Percentiles rank a stretch among this genome's conserved stretches.
These are phyloP conservation scores for Podila verticillata DNA, from an alignment of 192 early-diverging fungal genomes.

Conservation along the genomic window DNA sequence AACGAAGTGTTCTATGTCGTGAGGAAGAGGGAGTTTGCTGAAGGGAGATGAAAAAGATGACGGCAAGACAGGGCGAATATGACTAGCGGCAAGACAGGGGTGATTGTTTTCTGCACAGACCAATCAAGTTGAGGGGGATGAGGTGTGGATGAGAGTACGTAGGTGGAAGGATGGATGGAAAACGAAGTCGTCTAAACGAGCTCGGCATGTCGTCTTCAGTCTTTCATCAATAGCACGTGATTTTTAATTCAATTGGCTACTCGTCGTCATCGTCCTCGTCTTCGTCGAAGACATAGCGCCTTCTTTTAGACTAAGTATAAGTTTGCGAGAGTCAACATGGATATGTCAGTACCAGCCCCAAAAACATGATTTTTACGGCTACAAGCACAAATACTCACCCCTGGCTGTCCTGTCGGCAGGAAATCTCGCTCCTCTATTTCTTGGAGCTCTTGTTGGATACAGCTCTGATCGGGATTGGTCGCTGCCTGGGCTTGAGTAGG, in stretches of 20 bases:
- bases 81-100: background rate
- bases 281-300: slow-evolving; percentile 17
- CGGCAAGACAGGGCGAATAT: background rate
- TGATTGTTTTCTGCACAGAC: no score
- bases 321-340: background rate
- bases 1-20: background rate
- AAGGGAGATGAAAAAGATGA: background rate
- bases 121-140: background rate
- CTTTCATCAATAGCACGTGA: background rate
- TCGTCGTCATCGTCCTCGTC: background rate
- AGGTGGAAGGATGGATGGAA: background rate
- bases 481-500: background rate
- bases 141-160: background rate
- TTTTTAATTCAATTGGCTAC: background rate
- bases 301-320: slow-evolving; percentile 10
- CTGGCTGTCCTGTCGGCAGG: background rate
- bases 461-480: background rate
- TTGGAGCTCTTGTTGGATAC: background rate
- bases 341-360: background rate
- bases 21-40: background rate
- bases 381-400: background rate
- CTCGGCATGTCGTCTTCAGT: no score
- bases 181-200: no score
- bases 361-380: background rate
- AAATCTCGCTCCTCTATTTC: slow-evolving; percentile 28